Percentiles rank a stretch among this genome's conserved stretches.
Evolutionary conservation across 345 rosid genomes (phyloP).

Genomic region (Hypericum perforatum): DNA sequence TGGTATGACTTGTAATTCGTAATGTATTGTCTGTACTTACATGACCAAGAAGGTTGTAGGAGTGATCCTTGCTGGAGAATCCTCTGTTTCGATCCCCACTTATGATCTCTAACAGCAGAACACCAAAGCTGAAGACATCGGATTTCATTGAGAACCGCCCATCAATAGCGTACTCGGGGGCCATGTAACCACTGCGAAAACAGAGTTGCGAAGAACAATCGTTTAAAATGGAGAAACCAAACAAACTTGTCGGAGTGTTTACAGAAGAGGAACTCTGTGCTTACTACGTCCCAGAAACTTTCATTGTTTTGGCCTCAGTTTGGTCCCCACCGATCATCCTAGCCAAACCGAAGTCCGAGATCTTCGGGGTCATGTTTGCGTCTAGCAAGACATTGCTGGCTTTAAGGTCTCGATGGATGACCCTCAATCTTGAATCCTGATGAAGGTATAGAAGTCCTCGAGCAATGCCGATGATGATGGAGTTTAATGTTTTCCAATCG

Average conservation of each 20-base stretch:
- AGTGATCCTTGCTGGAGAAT: neutral
- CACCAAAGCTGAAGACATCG: slow-evolving; percentile 1
- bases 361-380: slow-evolving; percentile 37
- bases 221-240: no score
- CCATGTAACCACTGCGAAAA: slow-evolving; percentile 9
- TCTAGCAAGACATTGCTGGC: slow-evolving; percentile 44
- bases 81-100: slow-evolving; percentile 4
- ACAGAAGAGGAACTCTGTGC: neutral
- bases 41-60: slow-evolving; percentile 4
- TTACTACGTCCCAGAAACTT: slow-evolving; percentile 7
- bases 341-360: slow-evolving; percentile 44
- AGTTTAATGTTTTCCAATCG: slow-evolving; percentile 25
- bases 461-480: slow-evolving; percentile 33
- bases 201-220: neutral
- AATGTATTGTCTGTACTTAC: neutral
- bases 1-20: neutral
- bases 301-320: slow-evolving; percentile 21
- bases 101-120: neutral
- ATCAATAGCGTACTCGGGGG: slow-evolving; percentile 6
- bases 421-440: slow-evolving; percentile 34
- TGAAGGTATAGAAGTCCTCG: slow-evolving; percentile 53
- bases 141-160: slow-evolving; percentile 4
- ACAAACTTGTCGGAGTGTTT: no score
- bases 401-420: slow-evolving; percentile 47
- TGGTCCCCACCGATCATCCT: slow-evolving; percentile 37